Evolutionary conservation across 441 rosid species (phyloP), one percentile per base, ranked within the genome.

Genomic region (Gossypium armourianum): DNA sequence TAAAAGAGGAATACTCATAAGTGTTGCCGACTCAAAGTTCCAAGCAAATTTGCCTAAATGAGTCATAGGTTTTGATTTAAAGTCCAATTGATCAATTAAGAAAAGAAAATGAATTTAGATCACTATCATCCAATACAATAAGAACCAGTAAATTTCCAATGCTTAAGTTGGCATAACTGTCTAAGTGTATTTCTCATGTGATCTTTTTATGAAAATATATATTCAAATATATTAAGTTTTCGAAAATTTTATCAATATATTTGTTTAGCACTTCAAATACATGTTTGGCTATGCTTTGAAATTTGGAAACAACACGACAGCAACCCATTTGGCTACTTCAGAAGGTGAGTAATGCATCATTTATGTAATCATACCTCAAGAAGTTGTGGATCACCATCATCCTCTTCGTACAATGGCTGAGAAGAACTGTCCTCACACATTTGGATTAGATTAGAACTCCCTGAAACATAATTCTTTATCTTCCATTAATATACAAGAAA

Each of bases 341-440:
- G 10, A 59, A 70, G 49, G 23, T 40, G 4, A 20, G 19, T 45
- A 70, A 15, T 26, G 57, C 45, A 59, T 9, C 58, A 59, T 47
- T 47, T 56, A n/a, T 47, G 2, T 47, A 23, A 29, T 53, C 55
- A 66, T 50, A 60, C 64, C 72, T 72, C 21, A 64, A 23, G 32
- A 75, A 29, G 60, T 74, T 82, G 90, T 82, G 69, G 83, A 74
- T 70, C 72, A 53, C 53, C n/a, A 68, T 77, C 74, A 59, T 77
- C 78, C 45, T 75, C 78, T 0, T 45, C 56, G 64, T 70, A 55
- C 17, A 70, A 50, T 59, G 76, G 71, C 29, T 40, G 69, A 0
- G 79, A 73, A 76, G 72, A 72, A 66, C 26, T 55, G 36, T 72
- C 79, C 75, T 69, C 81, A 21, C 74, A 61, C 59, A 36, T 32